Evolutionary conservation across 2,329 filamentous ascomycete species (phyloP).

Genomic region (Dothistroma septosporum): DNA sequence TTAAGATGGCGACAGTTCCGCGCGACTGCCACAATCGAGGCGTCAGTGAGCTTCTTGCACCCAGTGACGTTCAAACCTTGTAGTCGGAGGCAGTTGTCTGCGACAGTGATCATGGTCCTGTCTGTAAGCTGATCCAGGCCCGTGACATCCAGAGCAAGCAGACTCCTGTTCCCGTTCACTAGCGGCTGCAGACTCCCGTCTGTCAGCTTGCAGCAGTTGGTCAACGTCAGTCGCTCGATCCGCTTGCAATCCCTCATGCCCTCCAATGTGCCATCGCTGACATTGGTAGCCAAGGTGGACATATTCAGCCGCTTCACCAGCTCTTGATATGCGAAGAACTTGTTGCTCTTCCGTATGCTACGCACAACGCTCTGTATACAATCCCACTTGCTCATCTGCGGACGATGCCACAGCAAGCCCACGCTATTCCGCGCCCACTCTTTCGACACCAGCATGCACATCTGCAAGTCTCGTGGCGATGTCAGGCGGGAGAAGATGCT

Average conservation of each 20-base stretch:
- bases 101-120: constrained; percentile 70
- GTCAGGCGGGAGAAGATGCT: constrained; percentile 82
- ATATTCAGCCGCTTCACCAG: constrained; percentile 91
- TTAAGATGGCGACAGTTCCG: constrained; percentile 82
- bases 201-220: constrained; percentile 79
- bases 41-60: constrained; percentile 79
- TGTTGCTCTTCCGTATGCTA: constrained; percentile 66
- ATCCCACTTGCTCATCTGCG: constrained; percentile 80
- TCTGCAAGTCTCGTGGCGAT: constrained; percentile 67
- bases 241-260: constrained; percentile 81
- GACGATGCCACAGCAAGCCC: constrained; percentile 90
- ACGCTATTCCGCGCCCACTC: constrained; percentile 90
- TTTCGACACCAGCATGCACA: constrained; percentile 91
- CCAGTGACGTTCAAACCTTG: constrained; percentile 91
- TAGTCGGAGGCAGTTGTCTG: constrained; percentile 74
- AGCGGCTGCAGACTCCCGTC: constrained; percentile 78
- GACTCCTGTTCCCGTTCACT: constrained; percentile 70
- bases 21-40: constrained; percentile 76
- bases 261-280: constrained; percentile 86
- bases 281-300: constrained; percentile 66
- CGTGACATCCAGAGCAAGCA: constrained; percentile 88
- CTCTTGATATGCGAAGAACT: constrained; percentile 83
- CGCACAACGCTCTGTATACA: constrained; percentile 77
- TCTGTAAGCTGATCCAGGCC: constrained; percentile 77
- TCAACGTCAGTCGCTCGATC: constrained; percentile 87